Conservation (phyloP, 2,329 filamentous ascomycete species). For the Orbilia blumenaviensis region DNA sequence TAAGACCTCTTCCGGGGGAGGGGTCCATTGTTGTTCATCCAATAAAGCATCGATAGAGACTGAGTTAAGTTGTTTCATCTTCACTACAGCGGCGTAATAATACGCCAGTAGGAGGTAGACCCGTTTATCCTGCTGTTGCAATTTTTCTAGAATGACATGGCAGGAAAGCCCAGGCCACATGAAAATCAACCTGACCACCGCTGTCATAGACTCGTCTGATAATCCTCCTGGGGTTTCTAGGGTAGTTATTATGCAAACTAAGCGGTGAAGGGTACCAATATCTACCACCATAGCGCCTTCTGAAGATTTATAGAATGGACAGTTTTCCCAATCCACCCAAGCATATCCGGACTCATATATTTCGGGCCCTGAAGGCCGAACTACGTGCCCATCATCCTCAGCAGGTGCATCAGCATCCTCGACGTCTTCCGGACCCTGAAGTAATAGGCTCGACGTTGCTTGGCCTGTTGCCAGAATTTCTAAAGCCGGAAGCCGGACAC, state of each 20-base stretch:
- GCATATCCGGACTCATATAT: conserved; percentile 27
- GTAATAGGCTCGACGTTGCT: conserved; percentile 37
- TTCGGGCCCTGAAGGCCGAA: not conserved
- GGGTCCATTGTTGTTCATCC: not conserved
- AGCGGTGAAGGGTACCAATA: conserved; percentile 24
- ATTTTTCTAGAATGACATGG: conserved; percentile 14
- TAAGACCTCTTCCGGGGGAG: not conserved
- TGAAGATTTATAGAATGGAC: conserved; percentile 17
- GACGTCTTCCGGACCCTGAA: not conserved
- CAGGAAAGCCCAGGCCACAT: conserved; percentile 30
- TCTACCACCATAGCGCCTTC: conserved; percentile 16
- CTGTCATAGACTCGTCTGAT: not conserved
- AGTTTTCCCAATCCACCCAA: conserved; percentile 10
- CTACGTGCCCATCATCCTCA: not conserved
- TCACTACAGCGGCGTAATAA: conserved; percentile 29
- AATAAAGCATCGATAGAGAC: not conserved
- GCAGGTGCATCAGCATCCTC: not conserved
- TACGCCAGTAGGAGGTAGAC: conserved; percentile 37
- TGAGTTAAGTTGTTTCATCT: conserved; percentile 19
- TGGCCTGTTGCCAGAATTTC: conserved; percentile 54
- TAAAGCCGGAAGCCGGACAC: conserved; percentile 4
- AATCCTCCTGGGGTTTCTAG: not conserved
- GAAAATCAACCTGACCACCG: conserved; percentile 25
- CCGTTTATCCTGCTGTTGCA: conserved; percentile 20
- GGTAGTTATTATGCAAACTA: conserved; percentile 7